Conservation (phyloP, 2,329 filamentous ascomycete species). For the Penicillium sp. region DNA sequence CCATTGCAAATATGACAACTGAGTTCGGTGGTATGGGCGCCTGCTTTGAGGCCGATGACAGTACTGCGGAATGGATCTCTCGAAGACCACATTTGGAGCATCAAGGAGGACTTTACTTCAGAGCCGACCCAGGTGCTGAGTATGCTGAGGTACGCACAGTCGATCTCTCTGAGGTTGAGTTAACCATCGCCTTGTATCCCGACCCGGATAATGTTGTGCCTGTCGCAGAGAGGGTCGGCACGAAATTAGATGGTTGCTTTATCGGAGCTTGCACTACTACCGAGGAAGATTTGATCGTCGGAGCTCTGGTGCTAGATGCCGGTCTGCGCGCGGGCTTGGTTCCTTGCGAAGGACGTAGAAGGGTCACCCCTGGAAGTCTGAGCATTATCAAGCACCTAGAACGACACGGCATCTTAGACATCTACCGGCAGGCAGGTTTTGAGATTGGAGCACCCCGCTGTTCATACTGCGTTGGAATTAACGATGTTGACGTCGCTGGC, state of each 20-base stretch:
- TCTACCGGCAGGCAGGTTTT: slow-evolving; percentile 45
- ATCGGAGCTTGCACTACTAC: slow-evolving; percentile 51
- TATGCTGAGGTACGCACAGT: slow-evolving; percentile 42
- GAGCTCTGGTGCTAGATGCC: slow-evolving; percentile 41
- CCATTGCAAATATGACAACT: slow-evolving; percentile 51
- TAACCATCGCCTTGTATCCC: slow-evolving; percentile 44
- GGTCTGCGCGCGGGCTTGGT: slow-evolving; percentile 37
- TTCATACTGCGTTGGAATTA: slow-evolving; percentile 48
- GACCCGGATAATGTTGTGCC: slow-evolving; percentile 48
- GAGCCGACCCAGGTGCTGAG: slow-evolving; percentile 37
- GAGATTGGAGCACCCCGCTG: slow-evolving; percentile 44
- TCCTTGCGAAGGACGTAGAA: slow-evolving; percentile 36
- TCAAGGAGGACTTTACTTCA: slow-evolving; percentile 33
- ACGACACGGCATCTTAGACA: slow-evolving; percentile 34
- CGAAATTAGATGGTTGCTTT: slow-evolving; percentile 44
- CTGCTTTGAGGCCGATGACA: not conserved
- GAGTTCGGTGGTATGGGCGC: not conserved
- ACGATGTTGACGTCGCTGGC: slow-evolving; percentile 38
- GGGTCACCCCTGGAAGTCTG: slow-evolving; percentile 43
- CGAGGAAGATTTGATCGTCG: slow-evolving; percentile 48
- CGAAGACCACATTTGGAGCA: slow-evolving; percentile 14
- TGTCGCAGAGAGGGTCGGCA: slow-evolving; percentile 34
- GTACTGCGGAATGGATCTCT: slow-evolving; percentile 18
- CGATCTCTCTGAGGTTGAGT: slow-evolving; percentile 39
- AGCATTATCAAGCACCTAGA: slow-evolving; percentile 42